A percentile compares a stretch with the other conserved stretches of the same genome.
Conservation (phyloP, 495 filamentous ascomycete genomes). For the Annulohypoxylon maeteangense region DNA sequence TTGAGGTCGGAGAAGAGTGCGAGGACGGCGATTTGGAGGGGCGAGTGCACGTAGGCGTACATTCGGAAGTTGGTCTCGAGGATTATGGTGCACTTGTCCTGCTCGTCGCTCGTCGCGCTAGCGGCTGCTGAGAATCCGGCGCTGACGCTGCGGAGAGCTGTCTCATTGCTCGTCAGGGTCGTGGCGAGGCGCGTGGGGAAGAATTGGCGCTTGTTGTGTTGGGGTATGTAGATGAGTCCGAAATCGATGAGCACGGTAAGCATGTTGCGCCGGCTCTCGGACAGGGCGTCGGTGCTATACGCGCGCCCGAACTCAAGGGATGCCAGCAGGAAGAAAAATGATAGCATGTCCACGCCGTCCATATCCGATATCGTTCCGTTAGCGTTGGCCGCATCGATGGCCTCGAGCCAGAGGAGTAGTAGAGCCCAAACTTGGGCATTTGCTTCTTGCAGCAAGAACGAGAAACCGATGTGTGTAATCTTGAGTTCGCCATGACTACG, state of each 20-base stretch:
- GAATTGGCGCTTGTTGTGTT: conserved; percentile 70
- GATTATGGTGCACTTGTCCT: conserved; percentile 84
- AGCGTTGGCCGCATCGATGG: conserved; percentile 64
- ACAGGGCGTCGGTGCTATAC: conserved; percentile 83
- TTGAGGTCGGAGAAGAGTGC: conserved; percentile 85
- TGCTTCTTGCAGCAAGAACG: conserved; percentile 91
- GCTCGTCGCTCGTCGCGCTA: conserved; percentile 54
- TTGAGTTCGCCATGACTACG: conserved; percentile 59
- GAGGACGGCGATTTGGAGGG: conserved; percentile 93
- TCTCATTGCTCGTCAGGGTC: conserved; percentile 85
- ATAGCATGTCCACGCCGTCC: conserved; percentile 91
- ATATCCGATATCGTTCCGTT: conserved; percentile 66
- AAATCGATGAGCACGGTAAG: conserved; percentile 87
- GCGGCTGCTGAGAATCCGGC: conserved; percentile 61
- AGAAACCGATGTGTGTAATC: conserved; percentile 93
- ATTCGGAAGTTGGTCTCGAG: conserved; percentile 99
- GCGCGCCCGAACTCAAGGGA: conserved; percentile 89
- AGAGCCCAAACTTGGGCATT: conserved; percentile 98
- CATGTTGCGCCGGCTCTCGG: conserved; percentile 84
- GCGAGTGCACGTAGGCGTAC: conserved; percentile 94
- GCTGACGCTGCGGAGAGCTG: conserved; percentile 71
- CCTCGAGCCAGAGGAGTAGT: conserved; percentile 90
- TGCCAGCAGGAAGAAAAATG: conserved; percentile 95
- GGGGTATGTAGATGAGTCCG: conserved; percentile 82
- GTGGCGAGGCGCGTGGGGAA: conserved; percentile 95